phyloP scores from a whole-genome alignment of 1,284 basidiomycete genomes.

The Lentinula novae-zelandiae region DNA sequence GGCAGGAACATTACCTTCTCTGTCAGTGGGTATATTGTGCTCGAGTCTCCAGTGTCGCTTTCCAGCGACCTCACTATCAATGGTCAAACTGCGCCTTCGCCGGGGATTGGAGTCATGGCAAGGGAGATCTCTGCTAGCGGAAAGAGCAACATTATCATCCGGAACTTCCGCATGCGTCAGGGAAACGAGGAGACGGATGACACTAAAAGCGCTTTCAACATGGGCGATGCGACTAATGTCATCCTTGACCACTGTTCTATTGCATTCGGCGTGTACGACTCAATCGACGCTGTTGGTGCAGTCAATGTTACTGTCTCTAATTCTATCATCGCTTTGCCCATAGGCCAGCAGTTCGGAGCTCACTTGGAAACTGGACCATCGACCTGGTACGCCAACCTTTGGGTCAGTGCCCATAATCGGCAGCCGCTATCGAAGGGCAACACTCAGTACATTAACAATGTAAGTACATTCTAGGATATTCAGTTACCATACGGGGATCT shows the following conservation, averaged over 20 bases:
- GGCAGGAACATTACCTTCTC: constrained; percentile 20
- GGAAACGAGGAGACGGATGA: constrained; percentile 17
- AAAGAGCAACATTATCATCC: constrained; percentile 19
- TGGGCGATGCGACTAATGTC: constrained; percentile 18
- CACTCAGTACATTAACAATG: constrained; percentile 20
- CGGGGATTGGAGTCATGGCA: constrained; percentile 19
- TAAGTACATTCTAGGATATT: neutral
- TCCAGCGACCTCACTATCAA: constrained; percentile 19
- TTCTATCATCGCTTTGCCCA: neutral
- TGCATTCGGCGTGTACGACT: constrained; percentile 3
- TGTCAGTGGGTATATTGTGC: constrained; percentile 19
- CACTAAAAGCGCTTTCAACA: constrained; percentile 19
- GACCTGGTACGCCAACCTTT: constrained; percentile 20
- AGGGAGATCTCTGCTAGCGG: constrained; percentile 17
- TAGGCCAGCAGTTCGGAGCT: constrained; percentile 21
- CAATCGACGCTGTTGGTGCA: no score
- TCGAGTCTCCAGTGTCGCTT: constrained; percentile 17
- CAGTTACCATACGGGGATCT: neutral
- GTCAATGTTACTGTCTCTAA: constrained; percentile 11
- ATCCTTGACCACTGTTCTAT: constrained; percentile 19
- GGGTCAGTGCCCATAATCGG: constrained; percentile 20
- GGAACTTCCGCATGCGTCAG: constrained; percentile 19
- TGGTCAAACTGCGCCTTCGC: constrained; percentile 19
- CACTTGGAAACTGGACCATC: constrained; percentile 20
- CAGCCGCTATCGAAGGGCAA: constrained; percentile 20